Evolutionary conservation across 2,329 filamentous ascomycete genomes (phyloP).

Genomic region (Arthrobotrys iridis): DNA sequence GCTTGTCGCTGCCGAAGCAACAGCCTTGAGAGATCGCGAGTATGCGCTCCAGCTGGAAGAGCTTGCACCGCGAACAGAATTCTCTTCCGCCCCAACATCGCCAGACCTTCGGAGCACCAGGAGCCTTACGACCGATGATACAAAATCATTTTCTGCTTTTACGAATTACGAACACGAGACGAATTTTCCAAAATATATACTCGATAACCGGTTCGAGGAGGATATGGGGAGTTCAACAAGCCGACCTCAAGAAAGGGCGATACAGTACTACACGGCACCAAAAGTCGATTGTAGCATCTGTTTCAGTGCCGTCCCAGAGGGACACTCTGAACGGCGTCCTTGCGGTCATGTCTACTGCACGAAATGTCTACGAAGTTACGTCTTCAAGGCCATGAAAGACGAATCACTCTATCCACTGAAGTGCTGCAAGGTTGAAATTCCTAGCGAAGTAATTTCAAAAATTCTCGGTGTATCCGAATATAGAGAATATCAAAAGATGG

Average conservation of each 20-base stretch:
- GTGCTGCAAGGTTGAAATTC: slow-evolving; percentile 31
- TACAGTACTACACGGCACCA: slow-evolving; percentile 11
- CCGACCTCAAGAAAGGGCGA: not conserved
- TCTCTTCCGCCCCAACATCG: not conserved
- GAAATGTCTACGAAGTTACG: slow-evolving; percentile 19
- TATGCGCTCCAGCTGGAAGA: slow-evolving; percentile 23
- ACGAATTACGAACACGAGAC: slow-evolving; percentile 22
- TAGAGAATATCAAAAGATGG: not conserved
- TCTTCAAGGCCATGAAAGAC: slow-evolving; percentile 30
- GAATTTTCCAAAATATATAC: not conserved
- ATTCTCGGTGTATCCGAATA: slow-evolving; percentile 17
- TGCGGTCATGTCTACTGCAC: slow-evolving; percentile 22
- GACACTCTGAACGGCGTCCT: not conserved
- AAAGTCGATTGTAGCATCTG: slow-evolving; percentile 34
- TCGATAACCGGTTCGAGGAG: not conserved
- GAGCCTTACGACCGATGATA: not conserved
- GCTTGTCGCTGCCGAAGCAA: slow-evolving; percentile 8
- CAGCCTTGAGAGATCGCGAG: slow-evolving; percentile 17
- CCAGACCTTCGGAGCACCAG: not conserved
- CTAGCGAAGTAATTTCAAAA: not conserved
- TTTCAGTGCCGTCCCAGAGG: not conserved
- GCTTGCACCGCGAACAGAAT: not conserved
- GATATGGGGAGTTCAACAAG: not conserved
- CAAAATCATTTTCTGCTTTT: not conserved
- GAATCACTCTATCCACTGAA: slow-evolving; percentile 36